Base-by-base conservation (phyloP, 768 basidiomycete species). In the Lyophyllum semitale region DNA sequence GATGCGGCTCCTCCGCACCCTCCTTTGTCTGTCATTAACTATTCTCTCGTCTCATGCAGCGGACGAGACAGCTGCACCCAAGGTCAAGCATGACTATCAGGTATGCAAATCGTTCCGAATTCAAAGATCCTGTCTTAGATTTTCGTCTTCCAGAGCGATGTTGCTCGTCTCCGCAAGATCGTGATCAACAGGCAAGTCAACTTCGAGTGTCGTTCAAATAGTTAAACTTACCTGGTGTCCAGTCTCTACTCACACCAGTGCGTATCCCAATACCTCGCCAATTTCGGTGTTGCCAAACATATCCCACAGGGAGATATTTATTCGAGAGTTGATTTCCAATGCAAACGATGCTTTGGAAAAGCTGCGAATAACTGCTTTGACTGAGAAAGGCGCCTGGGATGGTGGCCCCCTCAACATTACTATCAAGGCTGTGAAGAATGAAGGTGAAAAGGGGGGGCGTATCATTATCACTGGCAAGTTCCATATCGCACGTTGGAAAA, bases 341-440 rank as follows among this genome's bases (percentile, higher is more conserved):
- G 90, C 95, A 38, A 97, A 98, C 69, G 97, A 99, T 68, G 97
- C 97, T 1, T 77, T 98, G 48, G 96, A 98, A 70, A 98, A 98
- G 71, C 81, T 96, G 49, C 87, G 97, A 23, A 75, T 99, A 41
- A 87, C 85, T 13, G 79, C 92, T 3, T 77, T 99, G 60, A 94
- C 82, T 20, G 89, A 95, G 68, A 86, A 87, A 63, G 75, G 70
- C 20, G 74, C 88, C 20, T 85, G 89, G 77, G 81, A 88, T 59
- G 88, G 87, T 22, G 77, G 84, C 51, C 81, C 84, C 8, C 77
- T 96, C 60, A 99, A 99, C 67, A 88, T 99, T 59, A 96, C 95
- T 15, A 89, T 99, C 63, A 86, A 89, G 65, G 83, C 89, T 2
- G 73, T 84, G 45, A 85, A 82, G 61, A 76, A 85, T 55, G 84